phyloP scores from a whole-genome alignment of 306 rosid species.

The Medicago ruthenica region DNA sequence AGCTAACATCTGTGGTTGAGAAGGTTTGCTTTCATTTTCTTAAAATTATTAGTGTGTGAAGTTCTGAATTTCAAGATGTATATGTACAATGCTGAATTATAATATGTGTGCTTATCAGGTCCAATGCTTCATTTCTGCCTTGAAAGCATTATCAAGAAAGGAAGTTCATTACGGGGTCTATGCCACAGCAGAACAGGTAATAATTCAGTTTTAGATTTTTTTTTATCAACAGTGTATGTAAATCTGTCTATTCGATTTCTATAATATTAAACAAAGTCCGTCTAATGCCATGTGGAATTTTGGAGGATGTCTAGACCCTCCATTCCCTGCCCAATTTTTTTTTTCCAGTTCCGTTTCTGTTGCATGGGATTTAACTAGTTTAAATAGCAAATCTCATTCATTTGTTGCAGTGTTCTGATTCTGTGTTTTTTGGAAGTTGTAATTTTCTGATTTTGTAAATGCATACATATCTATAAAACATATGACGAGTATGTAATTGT shows the following conservation, averaged over 20 bases:
- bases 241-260: background rate
- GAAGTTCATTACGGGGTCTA: slow-evolving; percentile 79
- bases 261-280: background rate
- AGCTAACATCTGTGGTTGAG: slow-evolving; percentile 86
- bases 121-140: slow-evolving; percentile 70
- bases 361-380: background rate
- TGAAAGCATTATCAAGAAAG: slow-evolving; percentile 78
- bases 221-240: background rate
- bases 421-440: slow-evolving; percentile 1
- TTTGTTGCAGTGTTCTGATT: slow-evolving; percentile 27
- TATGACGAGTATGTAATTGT: background rate
- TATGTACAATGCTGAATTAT: background rate
- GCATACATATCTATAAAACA: background rate
- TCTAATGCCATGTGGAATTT: background rate
- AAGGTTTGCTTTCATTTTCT: slow-evolving; percentile 58
- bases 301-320: background rate
- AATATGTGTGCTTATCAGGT: slow-evolving; percentile 52
- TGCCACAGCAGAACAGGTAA: slow-evolving; percentile 88
- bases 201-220: slow-evolving; percentile 4
- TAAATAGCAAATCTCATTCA: background rate
- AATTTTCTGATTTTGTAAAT: slow-evolving; percentile 5
- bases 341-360: background rate
- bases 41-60: background rate
- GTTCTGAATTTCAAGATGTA: slow-evolving; percentile 30
- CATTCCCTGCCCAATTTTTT: background rate